phyloP scores from a whole-genome alignment of 345 rosid species.

The Sisymbrium irio region DNA sequence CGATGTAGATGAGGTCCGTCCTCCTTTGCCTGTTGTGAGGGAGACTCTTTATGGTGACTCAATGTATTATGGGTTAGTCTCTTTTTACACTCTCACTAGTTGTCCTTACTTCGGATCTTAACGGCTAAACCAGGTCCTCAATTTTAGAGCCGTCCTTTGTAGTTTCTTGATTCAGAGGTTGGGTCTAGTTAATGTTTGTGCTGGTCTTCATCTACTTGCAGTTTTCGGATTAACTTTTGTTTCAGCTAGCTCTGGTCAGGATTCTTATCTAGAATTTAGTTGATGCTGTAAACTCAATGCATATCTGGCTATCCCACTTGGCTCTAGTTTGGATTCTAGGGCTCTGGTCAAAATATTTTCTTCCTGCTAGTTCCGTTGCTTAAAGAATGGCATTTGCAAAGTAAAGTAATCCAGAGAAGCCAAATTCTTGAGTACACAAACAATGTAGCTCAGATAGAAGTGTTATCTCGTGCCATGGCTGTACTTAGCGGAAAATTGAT shows the following conservation, averaged over 20 bases:
- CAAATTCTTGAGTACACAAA: not conserved
- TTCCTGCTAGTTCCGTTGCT: not conserved
- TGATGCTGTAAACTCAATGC: not conserved
- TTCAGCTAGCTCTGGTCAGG: not conserved
- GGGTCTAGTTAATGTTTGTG: not conserved
- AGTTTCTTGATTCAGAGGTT: not conserved
- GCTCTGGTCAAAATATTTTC: not conserved
- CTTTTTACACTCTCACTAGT: not conserved
- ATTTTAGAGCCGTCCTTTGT: not conserved
- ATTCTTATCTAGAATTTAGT: not conserved
- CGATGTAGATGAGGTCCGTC: conserved; percentile 72
- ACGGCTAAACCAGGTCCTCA: not conserved
- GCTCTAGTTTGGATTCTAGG: not conserved
- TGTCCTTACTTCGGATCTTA: not conserved
- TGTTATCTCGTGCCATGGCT: not conserved
- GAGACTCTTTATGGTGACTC: conserved; percentile 92
- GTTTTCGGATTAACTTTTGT: not conserved
- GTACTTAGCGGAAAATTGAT: not conserved
- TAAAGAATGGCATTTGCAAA: not conserved
- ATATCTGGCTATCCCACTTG: not conserved
- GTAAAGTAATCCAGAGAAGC: not conserved
- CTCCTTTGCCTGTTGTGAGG: conserved; percentile 93
- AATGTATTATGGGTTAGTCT: conserved; percentile 55
- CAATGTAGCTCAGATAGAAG: not conserved
- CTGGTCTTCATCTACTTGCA: not conserved